Evolutionary conservation across 192 early-diverging fungal species (phyloP).

Genomic region (Endogone sp.): DNA sequence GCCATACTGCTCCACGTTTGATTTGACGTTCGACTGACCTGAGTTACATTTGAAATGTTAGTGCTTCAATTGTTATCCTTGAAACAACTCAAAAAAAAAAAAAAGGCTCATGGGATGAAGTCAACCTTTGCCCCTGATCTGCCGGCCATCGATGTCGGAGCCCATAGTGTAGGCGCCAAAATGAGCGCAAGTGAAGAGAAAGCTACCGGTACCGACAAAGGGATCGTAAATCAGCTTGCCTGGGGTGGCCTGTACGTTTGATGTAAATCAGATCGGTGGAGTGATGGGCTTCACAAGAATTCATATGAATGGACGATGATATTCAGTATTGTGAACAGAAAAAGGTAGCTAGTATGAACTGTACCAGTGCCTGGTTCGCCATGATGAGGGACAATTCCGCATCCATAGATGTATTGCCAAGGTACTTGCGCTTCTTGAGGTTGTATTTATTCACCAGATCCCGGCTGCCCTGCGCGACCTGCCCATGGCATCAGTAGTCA

Average conservation of each 20-base stretch:
- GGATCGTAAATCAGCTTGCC: constrained; percentile 90
- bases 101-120: too few species aligned
- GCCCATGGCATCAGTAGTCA: too few species aligned
- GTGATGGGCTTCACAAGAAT: too few species aligned
- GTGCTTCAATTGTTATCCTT: constrained; percentile 21
- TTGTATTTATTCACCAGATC: constrained; percentile 79
- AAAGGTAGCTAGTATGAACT: constrained; percentile 9
- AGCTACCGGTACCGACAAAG: constrained; percentile 95
- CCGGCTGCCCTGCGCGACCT: constrained; percentile 68
- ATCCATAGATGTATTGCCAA: constrained; percentile 98
- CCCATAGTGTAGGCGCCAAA: constrained; percentile 91
- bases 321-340: too few species aligned
- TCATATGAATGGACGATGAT: too few species aligned
- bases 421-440: constrained; percentile 91
- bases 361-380: constrained; percentile 89
- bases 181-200: constrained; percentile 90
- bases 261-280: background rate
- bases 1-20: constrained; percentile 87
- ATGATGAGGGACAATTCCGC: constrained; percentile 95
- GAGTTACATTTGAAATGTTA: too few species aligned
- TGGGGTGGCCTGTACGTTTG: constrained; percentile 38
- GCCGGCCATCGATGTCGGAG: constrained; percentile 96
- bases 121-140: constrained; percentile 88
- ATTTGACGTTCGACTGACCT: constrained; percentile 47
- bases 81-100: too few species aligned